Percentiles rank a stretch among this genome's conserved stretches.
phyloP scores from a whole-genome alignment of 768 basidiomycete species.

The Suillus spraguei region DNA sequence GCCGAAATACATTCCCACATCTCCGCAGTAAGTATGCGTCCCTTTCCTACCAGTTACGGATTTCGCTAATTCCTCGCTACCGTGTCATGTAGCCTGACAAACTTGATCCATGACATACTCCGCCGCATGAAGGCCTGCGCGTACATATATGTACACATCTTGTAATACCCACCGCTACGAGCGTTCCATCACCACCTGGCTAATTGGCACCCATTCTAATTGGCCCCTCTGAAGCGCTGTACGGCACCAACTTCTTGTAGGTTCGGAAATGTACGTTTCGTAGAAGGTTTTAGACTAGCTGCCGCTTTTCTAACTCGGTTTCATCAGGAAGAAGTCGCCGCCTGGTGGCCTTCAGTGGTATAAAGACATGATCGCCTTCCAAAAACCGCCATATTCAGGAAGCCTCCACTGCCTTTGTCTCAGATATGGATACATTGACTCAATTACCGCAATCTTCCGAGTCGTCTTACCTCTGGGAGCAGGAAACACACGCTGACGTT shows the following conservation, averaged over 20 bases:
- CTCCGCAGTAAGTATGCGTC: background rate
- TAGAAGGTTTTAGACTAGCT: background rate
- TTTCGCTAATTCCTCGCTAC: background rate
- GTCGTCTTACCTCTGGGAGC: background rate
- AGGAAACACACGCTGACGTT: background rate
- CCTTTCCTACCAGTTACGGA: conserved; percentile 7
- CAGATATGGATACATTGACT: conserved; percentile 8
- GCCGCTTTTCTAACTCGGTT: background rate
- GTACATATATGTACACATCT: background rate
- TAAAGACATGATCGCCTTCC: background rate
- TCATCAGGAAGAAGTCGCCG: background rate
- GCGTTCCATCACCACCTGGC: background rate
- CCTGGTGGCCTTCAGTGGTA: background rate
- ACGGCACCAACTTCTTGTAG: conserved; percentile 1
- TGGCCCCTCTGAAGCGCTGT: background rate
- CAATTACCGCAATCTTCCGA: background rate
- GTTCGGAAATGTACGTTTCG: background rate
- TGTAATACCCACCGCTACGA: background rate
- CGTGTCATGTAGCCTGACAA: background rate
- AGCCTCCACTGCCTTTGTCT: conserved; percentile 5
- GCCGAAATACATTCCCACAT: conserved; percentile 5
- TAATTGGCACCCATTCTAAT: background rate
- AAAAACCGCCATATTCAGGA: conserved; percentile 6
- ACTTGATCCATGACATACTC: background rate
- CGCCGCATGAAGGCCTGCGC: background rate